These are phyloP conservation scores for Didymella sp. DNA, from an alignment of 2,329 filamentous ascomycete species.

Conservation along the genomic window DNA sequence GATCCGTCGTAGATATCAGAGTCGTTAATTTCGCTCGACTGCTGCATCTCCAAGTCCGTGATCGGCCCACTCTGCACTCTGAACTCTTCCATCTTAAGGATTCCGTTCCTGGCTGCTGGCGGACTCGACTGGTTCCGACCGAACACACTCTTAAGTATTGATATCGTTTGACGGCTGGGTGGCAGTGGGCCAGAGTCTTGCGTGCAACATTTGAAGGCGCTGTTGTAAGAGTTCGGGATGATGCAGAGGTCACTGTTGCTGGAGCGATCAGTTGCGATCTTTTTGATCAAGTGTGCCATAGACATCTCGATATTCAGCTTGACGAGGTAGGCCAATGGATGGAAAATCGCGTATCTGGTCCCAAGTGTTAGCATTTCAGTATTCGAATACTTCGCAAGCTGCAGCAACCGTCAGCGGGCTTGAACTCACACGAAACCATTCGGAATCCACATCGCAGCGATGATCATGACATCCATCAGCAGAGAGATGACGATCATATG, in stretches of 20 bases:
- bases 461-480: conserved; percentile 46
- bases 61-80: conserved; percentile 13
- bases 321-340: conserved; percentile 56
- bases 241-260: conserved; percentile 7
- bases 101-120: conserved; percentile 2
- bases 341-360: conserved; percentile 55
- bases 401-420: too few relatives aligned
- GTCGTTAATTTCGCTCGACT: not conserved
- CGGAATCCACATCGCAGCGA: conserved; percentile 53
- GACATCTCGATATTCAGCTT: conserved; percentile 53
- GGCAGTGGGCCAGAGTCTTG: conserved; percentile 2
- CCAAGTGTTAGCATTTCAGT: not conserved
- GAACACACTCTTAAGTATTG: conserved; percentile 20
- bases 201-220: conserved; percentile 4
- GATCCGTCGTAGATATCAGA: conserved; percentile 4
- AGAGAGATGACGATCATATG: conserved; percentile 36
- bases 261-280: conserved; percentile 25
- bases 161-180: conserved; percentile 11
- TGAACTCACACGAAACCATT: conserved; percentile 49
- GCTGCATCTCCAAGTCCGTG: not conserved
- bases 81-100: conserved; percentile 17
- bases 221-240: conserved; percentile 3
- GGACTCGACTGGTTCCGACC: conserved; percentile 1
- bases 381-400: not conserved
- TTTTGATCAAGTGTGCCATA: conserved; percentile 52